Evolutionary conservation across 306 rosid species (phyloP).

Genomic region (Casuarina cunninghamiana): DNA sequence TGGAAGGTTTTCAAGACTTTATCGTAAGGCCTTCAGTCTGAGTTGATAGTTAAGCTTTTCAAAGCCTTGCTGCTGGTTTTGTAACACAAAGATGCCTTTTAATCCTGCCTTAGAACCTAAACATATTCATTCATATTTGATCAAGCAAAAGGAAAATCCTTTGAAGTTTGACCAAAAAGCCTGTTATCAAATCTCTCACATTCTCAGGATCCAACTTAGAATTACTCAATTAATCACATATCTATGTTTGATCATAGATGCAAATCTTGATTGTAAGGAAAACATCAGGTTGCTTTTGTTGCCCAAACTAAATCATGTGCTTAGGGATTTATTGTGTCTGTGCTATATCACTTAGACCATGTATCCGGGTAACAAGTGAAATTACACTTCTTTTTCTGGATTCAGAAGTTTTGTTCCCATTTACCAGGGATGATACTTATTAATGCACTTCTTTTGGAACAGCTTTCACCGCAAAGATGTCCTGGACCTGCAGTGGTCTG

Average conservation of each 20-base stretch:
- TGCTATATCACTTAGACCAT: background rate
- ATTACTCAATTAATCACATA: background rate
- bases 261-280: background rate
- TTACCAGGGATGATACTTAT: constrained; percentile 14
- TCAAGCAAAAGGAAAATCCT: background rate
- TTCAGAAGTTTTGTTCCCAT: background rate
- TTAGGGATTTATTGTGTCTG: background rate
- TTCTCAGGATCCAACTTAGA: background rate
- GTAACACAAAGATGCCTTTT: background rate
- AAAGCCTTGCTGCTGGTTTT: constrained; percentile 3
- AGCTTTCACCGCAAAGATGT: constrained; percentile 93
- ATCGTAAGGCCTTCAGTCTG: constrained; percentile 46
- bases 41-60: constrained; percentile 4
- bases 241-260: too few species aligned
- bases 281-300: background rate
- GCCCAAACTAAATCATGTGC: background rate
- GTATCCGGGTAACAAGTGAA: background rate
- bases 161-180: background rate
- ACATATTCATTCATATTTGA: constrained; percentile 1
- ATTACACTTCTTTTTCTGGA: background rate
- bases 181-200: background rate
- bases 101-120: too few species aligned
- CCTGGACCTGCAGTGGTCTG: constrained; percentile 87
- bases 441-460: constrained; percentile 30
- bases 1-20: constrained; percentile 87